Conservation (phyloP, 805 yeast species). For the Barnettozyma populi region DNA sequence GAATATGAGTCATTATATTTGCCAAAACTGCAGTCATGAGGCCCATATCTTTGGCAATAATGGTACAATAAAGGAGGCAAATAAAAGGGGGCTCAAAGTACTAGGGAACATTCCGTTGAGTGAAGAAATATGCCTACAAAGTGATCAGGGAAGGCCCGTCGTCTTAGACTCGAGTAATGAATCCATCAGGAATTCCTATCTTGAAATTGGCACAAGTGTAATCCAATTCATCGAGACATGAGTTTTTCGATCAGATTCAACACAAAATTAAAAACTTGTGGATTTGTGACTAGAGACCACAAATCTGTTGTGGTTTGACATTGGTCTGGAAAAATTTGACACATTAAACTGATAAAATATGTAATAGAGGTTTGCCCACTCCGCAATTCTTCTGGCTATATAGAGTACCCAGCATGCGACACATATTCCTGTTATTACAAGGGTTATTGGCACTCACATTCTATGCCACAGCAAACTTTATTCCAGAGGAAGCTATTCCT, state of each 20-base stretch:
- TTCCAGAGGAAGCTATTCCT: not conserved
- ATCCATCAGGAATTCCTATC: constrained; percentile 37
- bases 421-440: not conserved
- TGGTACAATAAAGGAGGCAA: constrained; percentile 46
- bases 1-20: constrained; percentile 72
- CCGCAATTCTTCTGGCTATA: not conserved
- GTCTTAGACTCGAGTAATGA: constrained; percentile 39
- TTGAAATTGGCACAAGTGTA: constrained; percentile 37
- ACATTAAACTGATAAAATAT: not conserved
- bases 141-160: constrained; percentile 65
- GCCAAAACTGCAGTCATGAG: constrained; percentile 72
- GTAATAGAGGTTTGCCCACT: not conserved
- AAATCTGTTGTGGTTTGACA: not conserved
- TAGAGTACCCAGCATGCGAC: not conserved
- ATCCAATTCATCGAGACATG: not conserved
- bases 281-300: not conserved
- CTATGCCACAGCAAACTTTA: not conserved
- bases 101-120: constrained; percentile 67
- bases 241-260: not conserved
- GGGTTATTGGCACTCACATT: not conserved
- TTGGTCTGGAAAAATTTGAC: not conserved
- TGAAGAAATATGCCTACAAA: constrained; percentile 49
- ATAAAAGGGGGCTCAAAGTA: constrained; percentile 40
- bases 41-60: constrained; percentile 70
- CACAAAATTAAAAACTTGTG: not conserved